Evolutionary conservation across 1,284 basidiomycete genomes (phyloP).

Genomic region (Athelia sp.): DNA sequence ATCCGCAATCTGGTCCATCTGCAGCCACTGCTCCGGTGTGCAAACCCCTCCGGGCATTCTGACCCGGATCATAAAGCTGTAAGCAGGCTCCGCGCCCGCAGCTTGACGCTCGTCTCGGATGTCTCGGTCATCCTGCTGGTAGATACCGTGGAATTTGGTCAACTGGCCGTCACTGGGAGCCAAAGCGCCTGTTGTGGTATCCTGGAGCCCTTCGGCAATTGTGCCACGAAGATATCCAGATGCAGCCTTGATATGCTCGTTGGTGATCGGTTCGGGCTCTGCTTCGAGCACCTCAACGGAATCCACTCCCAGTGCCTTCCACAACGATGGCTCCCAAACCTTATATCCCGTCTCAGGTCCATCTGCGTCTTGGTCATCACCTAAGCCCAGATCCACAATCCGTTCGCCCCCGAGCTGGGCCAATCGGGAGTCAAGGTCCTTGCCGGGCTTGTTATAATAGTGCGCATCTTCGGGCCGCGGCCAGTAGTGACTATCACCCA

Average conservation of each 20-base stretch:
- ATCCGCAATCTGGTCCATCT: conserved; percentile 94
- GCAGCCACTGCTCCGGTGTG: conserved; percentile 87
- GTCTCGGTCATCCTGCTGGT: conserved; percentile 97
- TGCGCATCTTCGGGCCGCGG: conserved; percentile 93
- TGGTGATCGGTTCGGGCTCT: conserved; percentile 96
- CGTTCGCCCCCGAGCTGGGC: conserved; percentile 74
- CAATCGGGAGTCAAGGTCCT: conserved; percentile 83
- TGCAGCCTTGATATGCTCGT: conserved; percentile 99
- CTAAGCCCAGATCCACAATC: conserved; percentile 76
- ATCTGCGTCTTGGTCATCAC: conserved; percentile 97
- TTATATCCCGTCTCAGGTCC: conserved; percentile 97
- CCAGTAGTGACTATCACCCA: conserved; percentile 99
- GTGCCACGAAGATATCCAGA: conserved; percentile 94
- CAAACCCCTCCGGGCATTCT: conserved; percentile 96
- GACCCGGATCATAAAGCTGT: conserved; percentile 98
- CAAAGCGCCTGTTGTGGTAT: conserved; percentile 85
- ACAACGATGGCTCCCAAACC: conserved; percentile 87
- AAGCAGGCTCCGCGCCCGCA: conserved; percentile 94
- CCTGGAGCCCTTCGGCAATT: conserved; percentile 87
- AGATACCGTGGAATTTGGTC: conserved; percentile 99
- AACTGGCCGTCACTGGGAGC: conserved; percentile 89
- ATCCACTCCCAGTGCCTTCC: conserved; percentile 95
- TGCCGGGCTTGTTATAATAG: conserved; percentile 97
- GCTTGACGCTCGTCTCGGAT: conserved; percentile 94
- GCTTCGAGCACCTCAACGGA: conserved; percentile 85